Conservation (phyloP, 2,329 filamentous ascomycete species). For the Phaeophleospora eucalypticola region DNA sequence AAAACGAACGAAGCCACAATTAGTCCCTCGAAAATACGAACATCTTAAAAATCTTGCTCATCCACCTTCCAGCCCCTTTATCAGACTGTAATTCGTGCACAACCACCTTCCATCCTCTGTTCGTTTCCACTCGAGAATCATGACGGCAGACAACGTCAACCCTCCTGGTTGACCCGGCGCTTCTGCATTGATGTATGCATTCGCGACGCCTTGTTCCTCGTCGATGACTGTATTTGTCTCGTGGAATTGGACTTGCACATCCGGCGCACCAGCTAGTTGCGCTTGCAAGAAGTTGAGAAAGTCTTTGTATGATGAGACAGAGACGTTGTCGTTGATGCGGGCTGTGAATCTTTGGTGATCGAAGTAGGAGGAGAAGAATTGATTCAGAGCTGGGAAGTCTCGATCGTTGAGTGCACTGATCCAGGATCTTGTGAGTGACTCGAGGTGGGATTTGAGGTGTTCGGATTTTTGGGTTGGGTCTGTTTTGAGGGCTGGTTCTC, state of each 20-base stretch:
- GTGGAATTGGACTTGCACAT: conserved; percentile 7
- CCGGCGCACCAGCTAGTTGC: not conserved
- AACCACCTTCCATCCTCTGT: conserved; percentile 7
- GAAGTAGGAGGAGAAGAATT: no score
- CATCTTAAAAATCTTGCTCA: no score
- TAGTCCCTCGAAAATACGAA: no score
- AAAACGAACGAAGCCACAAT: no score
- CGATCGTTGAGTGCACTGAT: no score
- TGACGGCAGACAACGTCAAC: conserved; percentile 12
- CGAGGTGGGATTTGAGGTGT: no score
- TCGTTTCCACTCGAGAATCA: conserved; percentile 9
- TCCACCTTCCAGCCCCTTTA: conserved; percentile 12
- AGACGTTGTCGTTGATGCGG: no score
- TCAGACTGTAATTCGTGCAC: conserved; percentile 10
- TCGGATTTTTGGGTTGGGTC: no score
- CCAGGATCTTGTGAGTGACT: no score
- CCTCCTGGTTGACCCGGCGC: conserved; percentile 7
- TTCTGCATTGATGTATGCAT: conserved; percentile 10
- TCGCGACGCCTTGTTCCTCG: conserved; percentile 7
- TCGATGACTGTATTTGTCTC: conserved; percentile 7
- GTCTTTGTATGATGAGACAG: conserved; percentile 1
- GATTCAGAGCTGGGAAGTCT: no score
- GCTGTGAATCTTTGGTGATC: no score
- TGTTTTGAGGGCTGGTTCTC: no score
- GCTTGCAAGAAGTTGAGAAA: conserved; percentile 4